Evolutionary conservation across 2,329 filamentous ascomycete genomes (phyloP), one percentile per base, ranked within the genome.

Genomic region (Fusarium fracticaudum): DNA sequence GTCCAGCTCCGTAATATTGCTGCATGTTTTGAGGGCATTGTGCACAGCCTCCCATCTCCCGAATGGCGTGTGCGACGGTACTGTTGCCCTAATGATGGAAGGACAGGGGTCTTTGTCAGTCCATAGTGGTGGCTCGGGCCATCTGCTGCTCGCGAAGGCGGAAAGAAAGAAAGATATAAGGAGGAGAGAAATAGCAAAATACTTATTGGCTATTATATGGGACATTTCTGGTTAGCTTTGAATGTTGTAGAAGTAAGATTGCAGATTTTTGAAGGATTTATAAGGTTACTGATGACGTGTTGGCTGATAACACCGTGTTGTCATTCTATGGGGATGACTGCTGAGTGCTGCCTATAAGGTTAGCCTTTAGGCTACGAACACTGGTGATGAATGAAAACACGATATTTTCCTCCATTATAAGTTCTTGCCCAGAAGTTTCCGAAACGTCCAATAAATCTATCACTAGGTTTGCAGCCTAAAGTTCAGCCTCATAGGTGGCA

Each of bases 1-100:
- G n/a, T n/a, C 3, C 4, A 74, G 33, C 6, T 74, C 53, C 2
- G 48, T 50, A 8, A 74, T 31, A 7, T 62, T 69, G 10, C 37
- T 37, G 24, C 72, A 74, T 6, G 20, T 31, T 20, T 43, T 47
- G 48, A 74, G 60, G 1, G 71, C 60, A 11, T 60, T 14, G 26
- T 74, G 72, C 1, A 74, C 57, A 5, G 24, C 29, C 15, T 24
- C 17, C 0, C 48, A 54, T 8, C 8, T 59, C 5, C 31, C 17
- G 15, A 68, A 74, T 1, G 29, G n/a, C 6, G 13, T 38, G 11
- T 20, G 7, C 3, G 18, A 31, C 10, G 59, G 41, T 8, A 64
- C 10, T 5, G 1, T 12, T 17, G 63, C 60, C 13, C 24, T 15
- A 7, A 67, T 50, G 1, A 15, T 11, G 3, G 31, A 51, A 13